phyloP scores from a whole-genome alignment of 352 stramenopile species.

The Thraustotheca clavata region DNA sequence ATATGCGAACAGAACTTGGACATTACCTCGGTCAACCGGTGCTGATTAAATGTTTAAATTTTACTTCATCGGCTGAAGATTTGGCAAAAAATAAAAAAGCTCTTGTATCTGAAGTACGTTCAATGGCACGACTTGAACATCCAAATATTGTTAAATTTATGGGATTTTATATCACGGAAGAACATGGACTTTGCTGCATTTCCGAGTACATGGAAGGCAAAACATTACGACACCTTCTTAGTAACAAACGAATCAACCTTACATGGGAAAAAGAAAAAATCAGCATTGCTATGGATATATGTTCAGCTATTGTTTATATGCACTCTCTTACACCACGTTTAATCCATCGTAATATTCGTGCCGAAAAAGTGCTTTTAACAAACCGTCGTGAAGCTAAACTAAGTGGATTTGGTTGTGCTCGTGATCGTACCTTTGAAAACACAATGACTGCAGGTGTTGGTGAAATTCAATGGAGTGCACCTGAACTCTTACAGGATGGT shows the following conservation, averaged over 20 bases:
- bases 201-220: constrained; percentile 23
- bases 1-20: constrained; percentile 20
- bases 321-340: constrained; percentile 41
- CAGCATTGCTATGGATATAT: constrained; percentile 46
- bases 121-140: constrained; percentile 21
- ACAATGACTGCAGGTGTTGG: constrained; percentile 50
- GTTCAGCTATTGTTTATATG: constrained; percentile 49
- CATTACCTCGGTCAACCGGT: constrained; percentile 20
- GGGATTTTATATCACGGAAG: constrained; percentile 21
- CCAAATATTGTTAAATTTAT: constrained; percentile 24
- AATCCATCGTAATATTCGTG: constrained; percentile 56
- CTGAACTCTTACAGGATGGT: constrained; percentile 42
- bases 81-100: constrained; percentile 19
- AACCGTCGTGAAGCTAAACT: constrained; percentile 44
- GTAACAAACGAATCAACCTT: constrained; percentile 15
- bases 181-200: constrained; percentile 20
- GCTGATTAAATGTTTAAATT: constrained; percentile 19
- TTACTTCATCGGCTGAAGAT: constrained; percentile 11
- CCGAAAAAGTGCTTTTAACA: constrained; percentile 42
- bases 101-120: constrained; percentile 17
- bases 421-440: constrained; percentile 33
- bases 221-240: constrained; percentile 17
- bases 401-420: constrained; percentile 49
- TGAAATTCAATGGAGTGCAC: constrained; percentile 45
- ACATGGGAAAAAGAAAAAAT: constrained; percentile 36